These are phyloP conservation scores for Lichenothelia convexa DNA, from an alignment of 495 filamentous ascomycete genomes.

Conservation along the genomic window DNA sequence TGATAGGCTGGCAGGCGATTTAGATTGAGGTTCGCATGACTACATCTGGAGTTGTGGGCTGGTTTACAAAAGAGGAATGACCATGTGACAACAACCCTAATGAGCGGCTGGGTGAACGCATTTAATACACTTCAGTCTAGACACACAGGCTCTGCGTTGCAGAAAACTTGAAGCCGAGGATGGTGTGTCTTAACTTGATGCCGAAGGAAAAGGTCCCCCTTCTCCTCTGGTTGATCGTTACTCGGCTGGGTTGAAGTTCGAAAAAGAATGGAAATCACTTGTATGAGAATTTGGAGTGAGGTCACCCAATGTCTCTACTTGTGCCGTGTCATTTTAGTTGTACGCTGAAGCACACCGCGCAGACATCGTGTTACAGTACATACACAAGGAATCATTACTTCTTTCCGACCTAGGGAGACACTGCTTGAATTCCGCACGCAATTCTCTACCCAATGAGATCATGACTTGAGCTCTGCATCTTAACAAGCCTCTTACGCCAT, in stretches of 20 bases:
- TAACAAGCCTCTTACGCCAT: background rate
- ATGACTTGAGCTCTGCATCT: background rate
- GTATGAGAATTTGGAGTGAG: background rate
- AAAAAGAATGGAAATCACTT: background rate
- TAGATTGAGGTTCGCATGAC: too few relatives aligned
- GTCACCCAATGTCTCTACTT: background rate
- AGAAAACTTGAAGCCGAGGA: too few relatives aligned
- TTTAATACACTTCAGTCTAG: too few relatives aligned
- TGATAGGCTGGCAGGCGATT: background rate
- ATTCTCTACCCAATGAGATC: background rate
- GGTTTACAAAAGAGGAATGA: too few relatives aligned
- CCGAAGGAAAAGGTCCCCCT: too few relatives aligned
- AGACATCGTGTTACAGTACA: background rate
- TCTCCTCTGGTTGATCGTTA: background rate
- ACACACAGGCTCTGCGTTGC: too few relatives aligned
- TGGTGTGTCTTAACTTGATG: too few relatives aligned
- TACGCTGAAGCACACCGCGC: background rate
- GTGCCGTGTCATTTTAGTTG: background rate
- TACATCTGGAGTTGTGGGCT: too few relatives aligned
- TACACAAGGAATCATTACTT: background rate
- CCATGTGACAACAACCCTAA: too few relatives aligned
- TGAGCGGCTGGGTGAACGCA: too few relatives aligned
- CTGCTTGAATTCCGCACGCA: background rate
- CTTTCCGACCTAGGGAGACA: background rate
- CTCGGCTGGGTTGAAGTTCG: background rate